These are phyloP conservation scores for Capsella rubella DNA, from an alignment of 441 rosid species.

Conservation along the genomic window DNA sequence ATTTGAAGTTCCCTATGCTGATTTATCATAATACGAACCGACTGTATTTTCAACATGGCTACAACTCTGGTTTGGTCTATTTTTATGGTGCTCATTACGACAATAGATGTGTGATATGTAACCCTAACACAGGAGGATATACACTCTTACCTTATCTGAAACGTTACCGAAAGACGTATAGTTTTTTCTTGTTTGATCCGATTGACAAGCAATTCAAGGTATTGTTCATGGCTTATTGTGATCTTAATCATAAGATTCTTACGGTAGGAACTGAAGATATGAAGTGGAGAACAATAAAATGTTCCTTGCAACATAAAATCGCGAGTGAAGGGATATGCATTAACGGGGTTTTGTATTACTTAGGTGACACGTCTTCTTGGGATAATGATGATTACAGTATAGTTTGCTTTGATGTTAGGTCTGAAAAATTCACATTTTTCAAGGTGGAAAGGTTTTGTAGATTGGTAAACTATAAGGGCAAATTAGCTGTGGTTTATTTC, in stretches of 20 bases:
- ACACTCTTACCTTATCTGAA: not conserved
- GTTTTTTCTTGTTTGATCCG: not conserved
- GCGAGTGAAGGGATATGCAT: not conserved
- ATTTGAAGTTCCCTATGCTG: not conserved
- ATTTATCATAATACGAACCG: not conserved
- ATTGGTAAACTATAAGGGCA: not conserved
- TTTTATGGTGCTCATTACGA: not conserved
- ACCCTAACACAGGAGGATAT: not conserved
- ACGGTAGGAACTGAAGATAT: not conserved
- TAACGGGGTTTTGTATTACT: not conserved
- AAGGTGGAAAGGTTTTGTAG: not conserved
- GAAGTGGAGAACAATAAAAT: not conserved
- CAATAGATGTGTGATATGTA: not conserved
- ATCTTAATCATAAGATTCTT: not conserved
- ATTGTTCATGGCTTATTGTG: not conserved
- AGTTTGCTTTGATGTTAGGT: not conserved
- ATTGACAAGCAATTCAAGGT: not conserved
- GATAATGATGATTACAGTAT: not conserved
- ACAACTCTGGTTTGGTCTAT: not conserved
- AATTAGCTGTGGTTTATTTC: not conserved
- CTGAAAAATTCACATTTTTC: not conserved
- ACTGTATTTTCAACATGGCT: not conserved
- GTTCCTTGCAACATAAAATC: not conserved
- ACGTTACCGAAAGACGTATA: not conserved
- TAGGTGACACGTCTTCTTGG: not conserved